Base-by-base conservation (phyloP, 1,139 yeast genomes). In the Kodamaea plutei region DNA sequence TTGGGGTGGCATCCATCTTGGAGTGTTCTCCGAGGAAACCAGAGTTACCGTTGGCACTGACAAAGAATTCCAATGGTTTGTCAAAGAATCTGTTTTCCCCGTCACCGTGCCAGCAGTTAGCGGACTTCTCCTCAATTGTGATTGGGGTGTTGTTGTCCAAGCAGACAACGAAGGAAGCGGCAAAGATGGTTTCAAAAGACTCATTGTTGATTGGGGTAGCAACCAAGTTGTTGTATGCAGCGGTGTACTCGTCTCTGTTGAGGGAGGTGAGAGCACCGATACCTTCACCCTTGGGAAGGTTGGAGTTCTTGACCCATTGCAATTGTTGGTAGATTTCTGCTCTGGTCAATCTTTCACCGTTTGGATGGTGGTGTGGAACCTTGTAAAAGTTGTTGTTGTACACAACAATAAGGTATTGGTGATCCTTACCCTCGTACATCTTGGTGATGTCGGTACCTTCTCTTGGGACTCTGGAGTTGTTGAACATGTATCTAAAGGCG, bases 1-100 rank as follows among this genome's bases (percentile, higher is more conserved):
- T 91, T 50, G 96, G 96, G 13, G 96, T 87, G 41, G 97, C 98
- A 59, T 91, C 98, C 97, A 91, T 91, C 70, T 77, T 84, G 20
- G 96, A 87, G 65, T 91, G 98, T 64, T 91, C 98, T 40, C 95
- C 97, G 54, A 88, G 64, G 67, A 88, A 89, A 1, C 96, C 97
- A 13, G 96, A 84, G 45, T 79, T 71, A 40, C 95, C 96, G 56
- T 87, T 88, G 43, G 79, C 81, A 41, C 84, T 67, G 35, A 91
- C 76, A 44, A 88, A 75, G 55, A 85, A 82, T 64, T 91, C 94
- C 43, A 84, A 65, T 5, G 96, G 94, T 68, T 91, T 91, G 67
- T 91, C 97, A 58, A 74, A 89, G 68, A 75, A 91, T 53, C 98
- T 74, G 69, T 91, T 91, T 51, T 69, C 63, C 36, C 96, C 96